Evolutionary conservation across 2,329 filamentous ascomycete species (phyloP).

Genomic region (Fusarium sp.): DNA sequence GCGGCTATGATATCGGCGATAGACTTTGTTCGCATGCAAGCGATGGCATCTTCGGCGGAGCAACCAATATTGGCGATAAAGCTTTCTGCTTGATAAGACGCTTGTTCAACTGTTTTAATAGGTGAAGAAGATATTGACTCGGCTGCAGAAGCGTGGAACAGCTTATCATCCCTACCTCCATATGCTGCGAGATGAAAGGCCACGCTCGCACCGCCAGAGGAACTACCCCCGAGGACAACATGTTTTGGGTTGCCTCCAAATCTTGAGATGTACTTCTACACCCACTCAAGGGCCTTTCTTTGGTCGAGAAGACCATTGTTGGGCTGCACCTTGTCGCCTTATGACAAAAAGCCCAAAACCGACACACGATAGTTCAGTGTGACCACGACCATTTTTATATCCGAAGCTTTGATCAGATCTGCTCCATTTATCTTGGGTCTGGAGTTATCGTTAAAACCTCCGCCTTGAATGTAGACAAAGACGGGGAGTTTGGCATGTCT

Average conservation of each 20-base stretch:
- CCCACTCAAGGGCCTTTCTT: constrained; percentile 75
- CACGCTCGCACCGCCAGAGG: constrained; percentile 73
- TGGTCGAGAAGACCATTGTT: constrained; percentile 81
- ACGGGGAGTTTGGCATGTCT: constrained; percentile 69
- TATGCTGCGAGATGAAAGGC: constrained; percentile 70
- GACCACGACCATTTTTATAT: constrained; percentile 73
- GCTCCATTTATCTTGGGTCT: constrained; percentile 68
- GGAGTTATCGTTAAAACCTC: constrained; percentile 66
- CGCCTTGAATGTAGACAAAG: constrained; percentile 68
- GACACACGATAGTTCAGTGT: constrained; percentile 83
- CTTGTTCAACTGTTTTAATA: constrained; percentile 58
- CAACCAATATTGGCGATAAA: constrained; percentile 59
- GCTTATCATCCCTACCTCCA: constrained; percentile 58
- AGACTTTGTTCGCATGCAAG: constrained; percentile 60
- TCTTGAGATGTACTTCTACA: constrained; percentile 70
- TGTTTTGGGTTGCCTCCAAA: constrained; percentile 78
- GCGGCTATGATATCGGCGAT: constrained; percentile 55
- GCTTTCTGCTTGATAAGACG: constrained; percentile 64
- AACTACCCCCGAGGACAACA: constrained; percentile 75
- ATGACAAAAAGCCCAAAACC: constrained; percentile 76
- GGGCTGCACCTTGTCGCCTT: constrained; percentile 65
- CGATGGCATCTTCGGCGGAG: constrained; percentile 52
- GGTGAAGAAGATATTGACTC: constrained; percentile 65
- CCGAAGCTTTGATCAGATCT: constrained; percentile 66
- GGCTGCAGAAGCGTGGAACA: constrained; percentile 64